Conservation (phyloP, 305 asterid species). For the Fraxinus platypoda region DNA sequence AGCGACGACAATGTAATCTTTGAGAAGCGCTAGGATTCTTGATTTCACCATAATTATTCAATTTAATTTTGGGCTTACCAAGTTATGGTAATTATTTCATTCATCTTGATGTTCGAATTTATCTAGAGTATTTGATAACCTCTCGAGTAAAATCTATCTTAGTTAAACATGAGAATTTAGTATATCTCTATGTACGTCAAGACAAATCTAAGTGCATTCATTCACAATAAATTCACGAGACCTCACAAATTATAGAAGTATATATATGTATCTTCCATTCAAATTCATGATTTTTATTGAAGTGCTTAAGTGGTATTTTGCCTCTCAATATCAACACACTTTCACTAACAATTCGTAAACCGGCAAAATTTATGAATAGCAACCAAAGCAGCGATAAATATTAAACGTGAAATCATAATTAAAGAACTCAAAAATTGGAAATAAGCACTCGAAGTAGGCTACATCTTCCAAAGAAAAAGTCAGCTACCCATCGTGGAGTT, state of each 20-base stretch:
- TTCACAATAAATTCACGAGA: too few relatives aligned
- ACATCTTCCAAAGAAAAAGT: neutral
- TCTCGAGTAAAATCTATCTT: neutral
- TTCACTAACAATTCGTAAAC: neutral
- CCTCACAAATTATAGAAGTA: too few relatives aligned
- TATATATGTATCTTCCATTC: too few relatives aligned
- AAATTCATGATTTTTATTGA: too few relatives aligned
- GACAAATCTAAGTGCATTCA: neutral
- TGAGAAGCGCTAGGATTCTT: too few relatives aligned
- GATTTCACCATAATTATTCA: too few relatives aligned
- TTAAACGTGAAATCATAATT: neutral
- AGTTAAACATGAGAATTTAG: too few relatives aligned
- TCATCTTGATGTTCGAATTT: too few relatives aligned
- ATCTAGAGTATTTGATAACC: neutral
- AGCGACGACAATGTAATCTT: neutral
- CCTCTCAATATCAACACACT: neutral
- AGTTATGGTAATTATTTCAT: too few relatives aligned
- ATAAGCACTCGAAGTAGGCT: neutral
- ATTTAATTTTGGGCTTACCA: too few relatives aligned
- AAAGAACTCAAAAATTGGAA: neutral
- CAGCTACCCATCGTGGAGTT: neutral
- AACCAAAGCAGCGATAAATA: neutral
- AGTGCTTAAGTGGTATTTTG: too few relatives aligned
- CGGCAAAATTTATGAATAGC: neutral
- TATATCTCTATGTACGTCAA: neutral